Percentiles rank a stretch among this genome's conserved stretches.
Conservation (phyloP, 768 basidiomycete genomes). For the Mycena crocata region DNA sequence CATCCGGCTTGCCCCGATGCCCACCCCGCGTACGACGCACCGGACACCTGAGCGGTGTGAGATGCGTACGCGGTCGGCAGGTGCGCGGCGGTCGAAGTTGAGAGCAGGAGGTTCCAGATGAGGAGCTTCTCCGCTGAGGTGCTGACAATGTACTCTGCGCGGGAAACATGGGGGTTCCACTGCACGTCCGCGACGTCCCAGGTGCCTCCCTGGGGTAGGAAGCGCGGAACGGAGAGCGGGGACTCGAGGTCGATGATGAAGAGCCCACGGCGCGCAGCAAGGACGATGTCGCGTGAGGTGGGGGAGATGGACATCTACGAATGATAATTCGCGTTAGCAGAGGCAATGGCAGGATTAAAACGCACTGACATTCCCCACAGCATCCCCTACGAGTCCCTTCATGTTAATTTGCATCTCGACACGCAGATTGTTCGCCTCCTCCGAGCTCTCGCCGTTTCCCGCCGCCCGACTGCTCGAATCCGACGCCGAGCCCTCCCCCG, state of each 20-base stretch:
- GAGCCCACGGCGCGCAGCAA: conserved; percentile 93
- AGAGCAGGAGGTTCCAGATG: conserved; percentile 92
- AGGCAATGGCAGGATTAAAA: conserved; percentile 29
- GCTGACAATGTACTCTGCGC: conserved; percentile 86
- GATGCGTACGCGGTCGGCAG: background rate
- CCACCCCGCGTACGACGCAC: too few species aligned
- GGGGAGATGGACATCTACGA: conserved; percentile 92
- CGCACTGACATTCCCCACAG: conserved; percentile 81
- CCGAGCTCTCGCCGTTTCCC: conserved; percentile 40
- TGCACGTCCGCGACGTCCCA: conserved; percentile 96
- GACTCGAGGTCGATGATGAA: conserved; percentile 95
- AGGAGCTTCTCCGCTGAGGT: conserved; percentile 92
- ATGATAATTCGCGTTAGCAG: conserved; percentile 14
- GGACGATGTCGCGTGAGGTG: conserved; percentile 86
- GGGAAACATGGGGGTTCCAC: conserved; percentile 87
- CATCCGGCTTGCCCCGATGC: too few species aligned
- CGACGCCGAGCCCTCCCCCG: background rate
- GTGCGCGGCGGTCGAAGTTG: conserved; percentile 40
- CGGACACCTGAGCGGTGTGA: too few species aligned
- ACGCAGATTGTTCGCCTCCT: conserved; percentile 71
- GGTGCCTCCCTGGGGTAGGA: conserved; percentile 94
- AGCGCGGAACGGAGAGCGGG: conserved; percentile 88
- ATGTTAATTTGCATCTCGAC: conserved; percentile 80
- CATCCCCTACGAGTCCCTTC: conserved; percentile 83
- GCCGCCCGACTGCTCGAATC: background rate